Base-by-base conservation (phyloP, 2,329 filamentous ascomycete species). In the Pseudonectria foliicola region DNA sequence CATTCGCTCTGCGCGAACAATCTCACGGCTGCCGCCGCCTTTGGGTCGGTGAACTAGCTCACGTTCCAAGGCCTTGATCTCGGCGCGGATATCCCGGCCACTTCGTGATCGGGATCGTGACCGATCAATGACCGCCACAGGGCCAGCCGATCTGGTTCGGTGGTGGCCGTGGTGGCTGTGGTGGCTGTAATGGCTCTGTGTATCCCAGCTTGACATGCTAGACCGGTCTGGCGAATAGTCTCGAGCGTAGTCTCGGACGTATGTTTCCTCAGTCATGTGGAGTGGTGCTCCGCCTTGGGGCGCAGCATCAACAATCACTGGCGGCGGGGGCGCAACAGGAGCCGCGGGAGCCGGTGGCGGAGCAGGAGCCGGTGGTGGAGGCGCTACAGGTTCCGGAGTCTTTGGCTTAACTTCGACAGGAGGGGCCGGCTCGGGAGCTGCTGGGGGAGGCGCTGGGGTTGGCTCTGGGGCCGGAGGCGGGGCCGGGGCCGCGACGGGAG, bases 1-100 rank as follows among this genome's bases (percentile, higher is more conserved):
- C 32, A 75, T 59, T 15, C 74, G 64, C 52, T 80, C 75, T 21
- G 74, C 69, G 28, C 67, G 67, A 8, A 80, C 61, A 34, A 81
- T 44, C 47, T 80, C 67, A 27, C 71, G 60, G 32, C 76, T 70
- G 31, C 48, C 48, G 12, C 57, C 56, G 39, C 48, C 56, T 44
- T 56, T 54, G 31, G 54, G 61, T 37, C 60, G 55, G 29, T 62
- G 60, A 1, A 43, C 56, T n/a, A 60, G 46, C 39, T 63, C 55
- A 14, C 56, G 72, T 61, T 90, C 84, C 2, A 90, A 68, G 2
- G 74, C 73, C 10, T 73, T 73, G 39, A 89, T 86, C 54, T 92
- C 84, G 23, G 77, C 71, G 31, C 78, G 74, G 46, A 92, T 80
- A 8, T 86, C 80, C 13, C 77, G 71, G 27, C 81, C 75, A 6